Evolutionary conservation across 2,329 filamentous ascomycete genomes (phyloP), one percentile per base, ranked within the genome.

Genomic region (Canariomyces notabilis): DNA sequence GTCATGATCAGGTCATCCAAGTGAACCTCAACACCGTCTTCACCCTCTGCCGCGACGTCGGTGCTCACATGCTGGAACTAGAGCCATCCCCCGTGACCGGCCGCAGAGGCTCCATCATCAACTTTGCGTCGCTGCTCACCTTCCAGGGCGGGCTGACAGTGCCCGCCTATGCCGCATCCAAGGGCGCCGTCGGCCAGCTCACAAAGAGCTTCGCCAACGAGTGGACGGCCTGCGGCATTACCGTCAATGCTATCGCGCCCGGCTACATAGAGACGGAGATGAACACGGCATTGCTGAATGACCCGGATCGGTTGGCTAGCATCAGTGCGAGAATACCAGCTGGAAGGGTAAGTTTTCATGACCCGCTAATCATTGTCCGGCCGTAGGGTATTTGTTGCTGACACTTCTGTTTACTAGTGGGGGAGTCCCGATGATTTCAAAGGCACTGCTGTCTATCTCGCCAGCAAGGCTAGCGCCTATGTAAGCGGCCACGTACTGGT

Each of bases 261-360:
- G 89, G 89, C 0, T 95, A 95, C 66, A 87, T 95, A 57, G 86
- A 79, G 40, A 95, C 89, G n/a, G 89, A 95, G 50, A 95, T 95
- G 90, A 96, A 95, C 64, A 77, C 75, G 55, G 89, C 89, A 2
- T 67, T 96, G 60, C 79, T 95, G 35, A 77, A 82, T 41, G 82
- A 95, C 64, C 66, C 77, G 58, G 78, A 76, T 56, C 72, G 89
- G 29, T 75, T 85, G 50, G 79, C 74, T 53, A 83, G 83, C 59
- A 95, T 95, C 57, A 76, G 86, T 60, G 81, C 80, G 26, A 73
- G 89, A 46, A 95, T 95, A 58, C 89, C 89, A 0, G 87, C 87
- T 1, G 89, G 85, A 0, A 72, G 88, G 51, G 57, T 58, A 46
- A 21, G 52, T 38, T 35, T n/a, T n/a, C n/a, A n/a, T n/a, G n/a